Evolutionary conservation across 441 rosid genomes (phyloP).

Genomic region (Daphne laureola): DNA sequence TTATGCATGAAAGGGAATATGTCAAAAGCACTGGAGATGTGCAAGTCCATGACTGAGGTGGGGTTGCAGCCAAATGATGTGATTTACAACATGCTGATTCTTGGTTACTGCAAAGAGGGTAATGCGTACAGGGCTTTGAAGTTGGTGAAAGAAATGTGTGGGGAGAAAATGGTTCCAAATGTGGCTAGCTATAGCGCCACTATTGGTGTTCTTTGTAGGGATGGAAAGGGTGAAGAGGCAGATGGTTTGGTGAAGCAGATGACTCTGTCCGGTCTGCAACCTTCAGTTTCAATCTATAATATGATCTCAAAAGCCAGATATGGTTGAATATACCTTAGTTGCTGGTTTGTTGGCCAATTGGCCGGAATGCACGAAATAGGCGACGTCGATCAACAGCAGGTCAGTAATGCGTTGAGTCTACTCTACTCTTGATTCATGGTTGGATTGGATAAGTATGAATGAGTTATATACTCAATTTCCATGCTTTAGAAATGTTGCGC

Average conservation of each 20-base stretch:
- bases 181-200: slow-evolving; percentile 49
- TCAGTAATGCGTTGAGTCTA: too few relatives aligned
- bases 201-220: slow-evolving; percentile 54
- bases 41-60: slow-evolving; percentile 37
- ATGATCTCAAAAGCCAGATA: slow-evolving; percentile 36
- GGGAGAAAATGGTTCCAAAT: slow-evolving; percentile 45
- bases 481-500: too few relatives aligned
- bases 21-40: slow-evolving; percentile 55
- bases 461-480: too few relatives aligned
- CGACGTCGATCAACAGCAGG: too few relatives aligned
- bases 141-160: slow-evolving; percentile 52
- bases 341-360: too few relatives aligned
- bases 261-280: slow-evolving; percentile 38
- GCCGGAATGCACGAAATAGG: too few relatives aligned
- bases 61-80: slow-evolving; percentile 52
- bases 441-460: too few relatives aligned
- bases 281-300: slow-evolving; percentile 36
- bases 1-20: slow-evolving; percentile 58
- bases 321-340: not conserved
- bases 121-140: slow-evolving; percentile 57
- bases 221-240: slow-evolving; percentile 52
- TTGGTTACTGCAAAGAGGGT: slow-evolving; percentile 66
- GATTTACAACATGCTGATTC: slow-evolving; percentile 56
- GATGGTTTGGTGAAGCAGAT: slow-evolving; percentile 43
- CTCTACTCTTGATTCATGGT: too few relatives aligned